A percentile compares a stretch with the other conserved stretches of the same genome.
Conservation (phyloP, 192 early-diverging fungal species). For the Coemansia sp. region DNA sequence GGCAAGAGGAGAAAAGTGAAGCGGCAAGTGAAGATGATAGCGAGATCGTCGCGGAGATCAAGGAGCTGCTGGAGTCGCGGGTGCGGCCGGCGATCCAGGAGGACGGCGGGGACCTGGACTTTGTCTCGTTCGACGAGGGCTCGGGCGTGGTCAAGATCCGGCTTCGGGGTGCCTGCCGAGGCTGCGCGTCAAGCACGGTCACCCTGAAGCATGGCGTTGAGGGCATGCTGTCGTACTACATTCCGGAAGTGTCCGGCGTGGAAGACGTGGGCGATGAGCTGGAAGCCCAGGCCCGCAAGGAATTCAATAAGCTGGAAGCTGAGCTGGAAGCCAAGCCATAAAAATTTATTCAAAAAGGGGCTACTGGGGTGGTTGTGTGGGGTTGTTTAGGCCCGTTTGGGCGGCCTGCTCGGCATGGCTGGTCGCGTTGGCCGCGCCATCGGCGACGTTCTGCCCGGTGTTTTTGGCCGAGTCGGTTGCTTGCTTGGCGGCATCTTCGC, state of each 20-base stretch:
- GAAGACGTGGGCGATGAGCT: slow-evolving; percentile 87
- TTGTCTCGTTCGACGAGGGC: slow-evolving; percentile 76
- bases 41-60: slow-evolving; percentile 96
- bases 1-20: slow-evolving; percentile 51
- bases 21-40: slow-evolving; percentile 69
- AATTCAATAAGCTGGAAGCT: slow-evolving; percentile 90
- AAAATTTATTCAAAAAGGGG: slow-evolving; percentile 6
- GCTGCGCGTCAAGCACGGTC: slow-evolving; percentile 83
- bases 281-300: slow-evolving; percentile 71
- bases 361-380: slow-evolving; percentile 6
- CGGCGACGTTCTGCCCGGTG: not conserved
- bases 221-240: slow-evolving; percentile 98
- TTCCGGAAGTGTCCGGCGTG: slow-evolving; percentile 86
- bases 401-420: not conserved
- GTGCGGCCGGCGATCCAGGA: slow-evolving; percentile 97
- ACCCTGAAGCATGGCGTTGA: slow-evolving; percentile 99
- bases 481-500: slow-evolving; percentile 9
- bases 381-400: slow-evolving; percentile 11
- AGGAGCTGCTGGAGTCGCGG: slow-evolving; percentile 93
- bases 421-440: slow-evolving; percentile 4
- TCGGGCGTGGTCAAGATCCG: slow-evolving; percentile 86
- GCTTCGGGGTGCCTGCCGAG: slow-evolving; percentile 92
- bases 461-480: not conserved
- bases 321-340: slow-evolving; percentile 9
- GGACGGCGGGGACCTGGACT: slow-evolving; percentile 99